These are phyloP conservation scores for Leccinum subgranulosum DNA, from an alignment of 768 basidiomycete genomes.

Conservation along the genomic window DNA sequence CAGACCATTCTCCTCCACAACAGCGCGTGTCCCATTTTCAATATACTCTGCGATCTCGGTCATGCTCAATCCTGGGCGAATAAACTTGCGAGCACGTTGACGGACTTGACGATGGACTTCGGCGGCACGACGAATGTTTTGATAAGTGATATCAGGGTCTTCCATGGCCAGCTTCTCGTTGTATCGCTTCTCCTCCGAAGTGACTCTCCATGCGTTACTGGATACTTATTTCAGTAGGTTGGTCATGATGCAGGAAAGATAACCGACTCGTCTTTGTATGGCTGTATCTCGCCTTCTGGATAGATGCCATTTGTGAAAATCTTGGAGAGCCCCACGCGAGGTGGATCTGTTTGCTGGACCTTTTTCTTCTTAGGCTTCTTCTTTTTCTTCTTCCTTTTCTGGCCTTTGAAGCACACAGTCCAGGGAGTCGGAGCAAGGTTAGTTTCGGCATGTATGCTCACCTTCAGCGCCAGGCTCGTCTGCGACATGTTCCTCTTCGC, in stretches of 20 bases:
- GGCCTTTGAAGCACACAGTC: slow-evolving; percentile 36
- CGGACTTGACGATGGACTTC: slow-evolving; percentile 96
- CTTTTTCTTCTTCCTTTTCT: slow-evolving; percentile 91
- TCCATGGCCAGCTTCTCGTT: slow-evolving; percentile 73
- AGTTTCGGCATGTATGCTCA: slow-evolving; percentile 18
- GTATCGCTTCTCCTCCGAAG: slow-evolving; percentile 87
- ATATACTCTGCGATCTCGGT: slow-evolving; percentile 92
- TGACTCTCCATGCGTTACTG: slow-evolving; percentile 85
- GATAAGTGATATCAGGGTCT: slow-evolving; percentile 83
- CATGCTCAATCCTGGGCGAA: slow-evolving; percentile 92
- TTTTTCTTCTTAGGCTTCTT: slow-evolving; percentile 90
- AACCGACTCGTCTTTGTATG: slow-evolving; percentile 89
- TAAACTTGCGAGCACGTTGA: slow-evolving; percentile 71
- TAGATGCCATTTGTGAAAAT: slow-evolving; percentile 84
- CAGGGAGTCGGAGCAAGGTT: neutral
- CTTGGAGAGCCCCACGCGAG: slow-evolving; percentile 83
- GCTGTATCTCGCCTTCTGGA: slow-evolving; percentile 88
- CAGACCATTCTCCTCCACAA: slow-evolving; percentile 89
- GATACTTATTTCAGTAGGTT: neutral
- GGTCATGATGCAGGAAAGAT: neutral
- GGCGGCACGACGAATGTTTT: slow-evolving; percentile 86
- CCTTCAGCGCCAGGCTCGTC: slow-evolving; percentile 26
- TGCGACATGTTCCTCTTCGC: slow-evolving; percentile 31
- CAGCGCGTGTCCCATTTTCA: slow-evolving; percentile 85
- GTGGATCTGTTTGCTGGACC: slow-evolving; percentile 84